These are phyloP conservation scores for Sphagnum contortum DNA, from an alignment of 225 moss, liverwort and hornwort genomes.

Conservation along the genomic window DNA sequence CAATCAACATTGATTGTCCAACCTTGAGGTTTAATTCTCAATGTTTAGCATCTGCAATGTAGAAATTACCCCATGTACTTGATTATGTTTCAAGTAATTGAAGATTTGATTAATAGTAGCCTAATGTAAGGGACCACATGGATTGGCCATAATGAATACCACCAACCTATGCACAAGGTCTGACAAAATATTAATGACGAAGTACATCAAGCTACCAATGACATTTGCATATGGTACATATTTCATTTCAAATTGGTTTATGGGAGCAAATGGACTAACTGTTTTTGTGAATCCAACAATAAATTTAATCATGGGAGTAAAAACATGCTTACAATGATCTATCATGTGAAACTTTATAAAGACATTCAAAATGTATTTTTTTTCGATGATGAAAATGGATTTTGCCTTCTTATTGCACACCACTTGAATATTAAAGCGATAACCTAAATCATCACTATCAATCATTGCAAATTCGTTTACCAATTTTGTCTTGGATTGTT, in stretches of 20 bases:
- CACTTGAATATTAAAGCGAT: conserved; percentile 2
- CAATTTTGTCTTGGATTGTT: too few relatives aligned
- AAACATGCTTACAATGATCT: not conserved
- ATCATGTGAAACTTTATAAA: conserved; percentile 2
- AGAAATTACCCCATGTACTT: not conserved
- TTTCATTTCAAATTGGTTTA: conserved; percentile 1
- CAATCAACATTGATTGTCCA: conserved; percentile 5
- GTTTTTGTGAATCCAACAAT: not conserved
- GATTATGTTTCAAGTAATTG: conserved; percentile 1
- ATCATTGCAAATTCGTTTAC: too few relatives aligned
- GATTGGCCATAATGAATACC: not conserved
- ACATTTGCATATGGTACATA: not conserved
- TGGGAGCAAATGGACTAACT: not conserved
- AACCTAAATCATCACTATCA: too few relatives aligned
- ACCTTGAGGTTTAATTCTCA: too few relatives aligned
- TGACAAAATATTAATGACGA: not conserved
- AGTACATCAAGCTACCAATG: conserved; percentile 2
- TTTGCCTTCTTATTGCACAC: not conserved
- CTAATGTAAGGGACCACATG: conserved; percentile 3
- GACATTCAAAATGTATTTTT: conserved; percentile 2
- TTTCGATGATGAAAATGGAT: not conserved
- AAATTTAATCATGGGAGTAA: conserved; percentile 2
- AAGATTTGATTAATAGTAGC: not conserved
- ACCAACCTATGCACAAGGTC: conserved; percentile 4
- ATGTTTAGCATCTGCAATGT: not conserved